Base-by-base conservation (phyloP, 2,329 filamentous ascomycete species). In the Pseudogymnoascus sp. region DNA sequence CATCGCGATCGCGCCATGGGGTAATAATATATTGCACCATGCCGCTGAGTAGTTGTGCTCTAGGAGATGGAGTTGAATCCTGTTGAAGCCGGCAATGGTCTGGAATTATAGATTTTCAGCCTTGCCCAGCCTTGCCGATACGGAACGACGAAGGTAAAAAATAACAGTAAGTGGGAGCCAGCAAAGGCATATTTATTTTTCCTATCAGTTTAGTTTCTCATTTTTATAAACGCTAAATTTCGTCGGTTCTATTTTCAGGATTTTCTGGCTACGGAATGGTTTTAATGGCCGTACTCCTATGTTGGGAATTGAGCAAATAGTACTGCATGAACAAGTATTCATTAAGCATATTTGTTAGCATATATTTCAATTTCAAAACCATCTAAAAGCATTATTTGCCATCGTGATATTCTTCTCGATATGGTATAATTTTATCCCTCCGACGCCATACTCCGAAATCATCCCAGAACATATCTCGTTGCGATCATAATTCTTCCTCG, bases 11-110 rank as follows among this genome's bases (percentile, higher is more conserved):
- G 67, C 87, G 86, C 89, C 89, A 92, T 35, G 88, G 88, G 62
- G 88, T 91, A 70, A 89, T 85, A 66, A 87, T 80, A 76, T 89
- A 90, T 71, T 86, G 84, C 29, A 88, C 84, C 86, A 89, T 89
- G 50, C n/a, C 38, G 33, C 11, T 60, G 33, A n/a, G 47, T 35
- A 40, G 47, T 56, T 56, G 50, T 56, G 29, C 29, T 19, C 50
- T 35, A 11, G n/a, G 29, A 19, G 50, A 8, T 56, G 29, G 29
- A 4, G n/a, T 6, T 13, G n/a, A 56, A 33, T 33, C 10, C n/a
- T 19, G 50, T 33, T 33, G 16, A 56, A 19, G 50, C n/a, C 14
- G 5, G 16, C 14, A 33, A 35, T 33, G 50, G 50, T 14, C 50
- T 56, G 29, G 50, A 56, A 56, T 56, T 56, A 7, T 33, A 56